Base-by-base conservation (phyloP, 306 rosid species). In the Sesbania bispinosa region DNA sequence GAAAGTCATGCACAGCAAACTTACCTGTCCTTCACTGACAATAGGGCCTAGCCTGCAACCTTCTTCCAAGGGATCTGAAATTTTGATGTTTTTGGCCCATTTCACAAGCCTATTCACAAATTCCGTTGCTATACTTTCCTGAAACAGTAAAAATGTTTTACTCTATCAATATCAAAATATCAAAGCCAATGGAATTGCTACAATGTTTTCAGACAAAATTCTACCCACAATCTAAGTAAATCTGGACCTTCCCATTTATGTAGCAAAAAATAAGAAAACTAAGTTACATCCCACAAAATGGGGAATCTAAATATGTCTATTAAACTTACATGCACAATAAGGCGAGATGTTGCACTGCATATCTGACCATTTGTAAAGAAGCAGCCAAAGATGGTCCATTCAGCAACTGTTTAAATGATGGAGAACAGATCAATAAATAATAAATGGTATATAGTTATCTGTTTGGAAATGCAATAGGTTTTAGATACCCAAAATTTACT, bases 341-440 rank as follows among this genome's bases (percentile, higher is more conserved):
- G 93, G 39, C 99, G 97, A 60, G 99, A 94, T 58, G 99, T 94
- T 75, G 99, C 99, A 83, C 97, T 94, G 89, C 99, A 94, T 65
- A 94, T 94, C 87, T 94, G 99, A 79, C 99, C 99, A 79, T 94
- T 94, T 67, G 97, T 89, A 96, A 97, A 91, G 84, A 94, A 94
- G 91, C 90, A 79, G 68, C 99, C 99, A 68, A 91, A 94, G 53
- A 70, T 46, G 11, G 96, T 70, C 99, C 99, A 94, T 82, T 94
- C 99, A 64, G 82, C 99, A 87, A 97, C 99, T 94, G 82, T 74
- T 85, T 65, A 62, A 77, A 78, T 71, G 62, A 87, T 18, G 62
- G 66, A 65, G 29, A 81, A 74, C 32, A 18, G 51, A 50, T 52
- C 51, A 80, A 54, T 16, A 60, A 61, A 38, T 21, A 39, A 23